Base-by-base conservation (phyloP, 2,329 filamentous ascomycete genomes). In the Penicillium sp. region DNA sequence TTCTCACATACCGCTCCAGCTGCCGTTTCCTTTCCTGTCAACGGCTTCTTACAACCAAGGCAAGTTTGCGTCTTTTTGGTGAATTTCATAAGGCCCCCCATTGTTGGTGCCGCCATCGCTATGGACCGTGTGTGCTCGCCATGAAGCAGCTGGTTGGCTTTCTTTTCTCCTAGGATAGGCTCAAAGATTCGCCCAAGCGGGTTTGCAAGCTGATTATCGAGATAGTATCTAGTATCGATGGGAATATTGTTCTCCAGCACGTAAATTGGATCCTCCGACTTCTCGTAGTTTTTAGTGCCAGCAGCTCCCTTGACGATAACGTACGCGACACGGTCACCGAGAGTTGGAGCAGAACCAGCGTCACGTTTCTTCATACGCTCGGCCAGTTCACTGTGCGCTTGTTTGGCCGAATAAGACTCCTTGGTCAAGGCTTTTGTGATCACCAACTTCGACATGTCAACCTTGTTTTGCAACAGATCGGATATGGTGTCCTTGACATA, bases 391-490 rank as follows among this genome's bases (percentile, higher is more conserved):
- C 96, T 92, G 77, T 99, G 95, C 2, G 95, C 94, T 82, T 98
- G 94, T 78, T 97, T 98, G 56, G 89, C 91, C 11, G 89, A 88
- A 76, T 99, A 99, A 73, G 92, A 90, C 47, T 88, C 87, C 76
- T 99, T 99, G 15, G 94, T 90, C 23, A 99, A 84, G 0, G 95
- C 95, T 79, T 99, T 99, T 30, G 95, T 99, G 73, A 99, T 99
- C 76, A 99, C 96, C 19, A 99, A 89, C 78, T 99, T 98, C 44
- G 94, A 97, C 91, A 99, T 96, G 80, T 99, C 95, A 70, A 99
- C 85, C 78, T 96, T 97, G 83, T 99, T 99, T 75, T 98, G 95
- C 45, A 99, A 83, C 19, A 99, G 85, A 74, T 97, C 93, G 8
- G 95, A 91, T 73, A 99, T 99, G 49, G 91, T 97, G 66, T 95